A percentile compares a stretch with the other conserved stretches of the same genome.
phyloP scores from a whole-genome alignment of 2,329 filamentous ascomycete species.

The Albophoma yamanashiensis region DNA sequence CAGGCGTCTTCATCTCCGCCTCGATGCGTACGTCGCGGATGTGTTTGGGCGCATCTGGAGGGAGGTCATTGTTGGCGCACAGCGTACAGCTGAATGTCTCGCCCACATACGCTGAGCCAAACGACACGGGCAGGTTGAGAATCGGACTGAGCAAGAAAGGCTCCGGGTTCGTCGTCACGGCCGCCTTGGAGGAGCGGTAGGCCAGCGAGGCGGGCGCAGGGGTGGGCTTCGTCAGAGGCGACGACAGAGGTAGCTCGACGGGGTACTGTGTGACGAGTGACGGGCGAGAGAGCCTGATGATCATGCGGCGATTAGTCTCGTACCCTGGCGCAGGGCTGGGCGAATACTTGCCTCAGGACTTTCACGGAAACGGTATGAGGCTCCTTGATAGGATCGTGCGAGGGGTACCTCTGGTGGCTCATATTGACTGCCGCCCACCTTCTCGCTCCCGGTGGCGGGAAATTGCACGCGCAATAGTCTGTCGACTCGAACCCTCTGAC shows the following conservation, averaged over 20 bases:
- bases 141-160: constrained; percentile 51
- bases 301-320: background rate
- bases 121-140: constrained; percentile 79
- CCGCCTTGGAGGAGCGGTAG: constrained; percentile 35
- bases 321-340: background rate
- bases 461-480: too few species aligned
- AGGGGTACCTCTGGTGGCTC: constrained; percentile 49
- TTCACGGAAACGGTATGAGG: constrained; percentile 72
- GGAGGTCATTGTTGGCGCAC: constrained; percentile 81
- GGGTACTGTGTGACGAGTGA: constrained; percentile 64
- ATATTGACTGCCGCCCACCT: constrained; percentile 21
- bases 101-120: constrained; percentile 90
- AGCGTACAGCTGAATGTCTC: constrained; percentile 92
- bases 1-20: constrained; percentile 91
- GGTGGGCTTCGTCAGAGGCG: constrained; percentile 27
- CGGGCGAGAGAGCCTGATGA: constrained; percentile 65
- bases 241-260: constrained; percentile 35
- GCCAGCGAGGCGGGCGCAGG: constrained; percentile 59
- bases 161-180: constrained; percentile 32
- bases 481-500: background rate
- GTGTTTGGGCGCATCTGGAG: constrained; percentile 24
- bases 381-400: constrained; percentile 54
- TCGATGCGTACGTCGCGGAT: constrained; percentile 73
- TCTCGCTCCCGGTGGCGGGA: background rate
- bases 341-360: constrained; percentile 48